A percentile compares a stretch with the other conserved stretches of the same genome.
Evolutionary conservation across 768 basidiomycete species (phyloP).

Genomic region (Cystoderma amianthinum): DNA sequence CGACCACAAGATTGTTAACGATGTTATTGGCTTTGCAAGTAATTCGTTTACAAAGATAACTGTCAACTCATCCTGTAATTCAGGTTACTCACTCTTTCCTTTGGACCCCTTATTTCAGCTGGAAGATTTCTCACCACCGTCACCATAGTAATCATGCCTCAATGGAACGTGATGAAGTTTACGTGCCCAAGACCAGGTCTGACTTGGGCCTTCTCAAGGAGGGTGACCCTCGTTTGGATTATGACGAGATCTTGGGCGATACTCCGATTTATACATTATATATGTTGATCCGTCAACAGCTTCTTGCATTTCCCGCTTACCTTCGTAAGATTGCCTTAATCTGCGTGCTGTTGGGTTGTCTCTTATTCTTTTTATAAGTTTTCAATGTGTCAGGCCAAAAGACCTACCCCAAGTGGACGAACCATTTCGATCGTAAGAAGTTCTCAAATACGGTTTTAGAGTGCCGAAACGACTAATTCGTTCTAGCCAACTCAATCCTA

Average conservation of each 20-base stretch:
- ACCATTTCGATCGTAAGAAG: slow-evolving; percentile 61
- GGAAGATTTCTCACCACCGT: slow-evolving; percentile 48
- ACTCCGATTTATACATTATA: slow-evolving; percentile 54
- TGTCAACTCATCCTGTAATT: neutral
- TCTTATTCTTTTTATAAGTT: too few species aligned
- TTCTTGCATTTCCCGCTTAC: slow-evolving; percentile 57
- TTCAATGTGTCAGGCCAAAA: slow-evolving; percentile 60
- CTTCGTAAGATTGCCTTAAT: slow-evolving; percentile 33
- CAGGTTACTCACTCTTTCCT: slow-evolving; percentile 39
- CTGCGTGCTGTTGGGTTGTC: too few species aligned
- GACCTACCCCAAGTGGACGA: slow-evolving; percentile 54
- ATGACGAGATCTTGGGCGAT: slow-evolving; percentile 50
- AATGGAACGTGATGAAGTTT: slow-evolving; percentile 50
- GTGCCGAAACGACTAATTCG: neutral
- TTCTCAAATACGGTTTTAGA: too few species aligned
- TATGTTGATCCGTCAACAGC: slow-evolving; percentile 48
- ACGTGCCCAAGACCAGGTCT: slow-evolving; percentile 53
- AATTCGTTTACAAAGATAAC: too few species aligned
- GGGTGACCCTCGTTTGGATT: slow-evolving; percentile 30
- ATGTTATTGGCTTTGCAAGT: slow-evolving; percentile 44
- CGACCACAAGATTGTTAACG: slow-evolving; percentile 37
- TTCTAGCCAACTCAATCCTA: slow-evolving; percentile 46
- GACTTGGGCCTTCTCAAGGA: slow-evolving; percentile 45
- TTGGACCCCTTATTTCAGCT: slow-evolving; percentile 49
- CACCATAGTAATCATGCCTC: slow-evolving; percentile 46